Conservation (phyloP, 2,329 filamentous ascomycete genomes). For the Aspergillus calidoustus region DNA sequence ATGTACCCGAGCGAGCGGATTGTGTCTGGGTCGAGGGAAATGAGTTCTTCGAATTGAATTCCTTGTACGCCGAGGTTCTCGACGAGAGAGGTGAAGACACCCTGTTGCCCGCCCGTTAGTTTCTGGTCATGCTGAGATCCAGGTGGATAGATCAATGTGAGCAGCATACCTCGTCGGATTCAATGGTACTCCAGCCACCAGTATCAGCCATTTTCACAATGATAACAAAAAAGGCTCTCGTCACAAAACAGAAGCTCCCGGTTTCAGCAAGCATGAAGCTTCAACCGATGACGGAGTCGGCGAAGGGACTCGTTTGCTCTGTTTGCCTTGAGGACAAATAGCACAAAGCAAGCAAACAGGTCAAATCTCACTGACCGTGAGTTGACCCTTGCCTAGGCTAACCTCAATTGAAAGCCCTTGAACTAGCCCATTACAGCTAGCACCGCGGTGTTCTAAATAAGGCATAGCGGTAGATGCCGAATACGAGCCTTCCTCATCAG, state of each 20-base stretch:
- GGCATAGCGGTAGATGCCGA: constrained; percentile 13
- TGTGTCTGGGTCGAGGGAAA: constrained; percentile 77
- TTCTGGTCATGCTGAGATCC: constrained; percentile 8
- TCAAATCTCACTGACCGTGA: neutral
- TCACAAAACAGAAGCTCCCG: neutral
- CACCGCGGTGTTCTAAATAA: neutral
- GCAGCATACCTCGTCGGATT: constrained; percentile 81
- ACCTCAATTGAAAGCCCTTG: neutral
- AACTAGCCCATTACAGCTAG: neutral
- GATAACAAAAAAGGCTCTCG: neutral
- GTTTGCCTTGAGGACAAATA: neutral
- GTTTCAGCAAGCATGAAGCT: neutral
- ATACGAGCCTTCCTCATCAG: constrained; percentile 10
- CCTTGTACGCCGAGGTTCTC: constrained; percentile 89
- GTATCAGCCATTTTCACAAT: constrained; percentile 57
- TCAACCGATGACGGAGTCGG: neutral
- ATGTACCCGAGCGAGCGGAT: constrained; percentile 50
- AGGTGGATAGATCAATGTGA: constrained; percentile 35
- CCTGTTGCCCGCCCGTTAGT: constrained; percentile 55
- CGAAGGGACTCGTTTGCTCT: neutral
- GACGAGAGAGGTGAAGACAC: constrained; percentile 96
- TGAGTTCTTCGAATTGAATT: constrained; percentile 96
- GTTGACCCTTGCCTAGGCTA: neutral
- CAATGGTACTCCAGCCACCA: constrained; percentile 92
- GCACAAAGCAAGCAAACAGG: neutral